These are phyloP conservation scores for Austroboletus rostrupii DNA, from an alignment of 1,284 basidiomycete species.

Conservation along the genomic window DNA sequence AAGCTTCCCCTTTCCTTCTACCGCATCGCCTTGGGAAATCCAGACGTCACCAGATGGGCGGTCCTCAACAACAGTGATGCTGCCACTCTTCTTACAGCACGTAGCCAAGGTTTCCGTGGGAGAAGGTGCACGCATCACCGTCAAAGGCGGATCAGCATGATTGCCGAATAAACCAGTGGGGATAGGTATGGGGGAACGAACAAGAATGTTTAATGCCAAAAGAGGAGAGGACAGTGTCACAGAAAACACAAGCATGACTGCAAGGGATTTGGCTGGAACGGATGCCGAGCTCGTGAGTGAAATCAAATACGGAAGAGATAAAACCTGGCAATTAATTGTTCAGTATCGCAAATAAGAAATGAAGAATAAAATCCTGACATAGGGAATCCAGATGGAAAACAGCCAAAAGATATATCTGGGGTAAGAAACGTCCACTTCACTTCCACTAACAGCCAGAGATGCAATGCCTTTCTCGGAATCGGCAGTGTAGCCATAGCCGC, in stretches of 20 bases:
- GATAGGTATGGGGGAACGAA: constrained; percentile 59
- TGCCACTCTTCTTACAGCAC: constrained; percentile 56
- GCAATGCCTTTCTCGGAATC: constrained; percentile 51
- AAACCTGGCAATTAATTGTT: constrained; percentile 28
- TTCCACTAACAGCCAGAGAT: constrained; percentile 40
- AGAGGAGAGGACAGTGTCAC: constrained; percentile 64
- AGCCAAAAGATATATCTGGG: constrained; percentile 57
- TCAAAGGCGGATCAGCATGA: constrained; percentile 41
- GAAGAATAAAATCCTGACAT: constrained; percentile 42
- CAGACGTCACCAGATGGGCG: constrained; percentile 68
- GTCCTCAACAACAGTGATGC: constrained; percentile 62
- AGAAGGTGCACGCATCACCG: constrained; percentile 40
- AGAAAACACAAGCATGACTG: constrained; percentile 55
- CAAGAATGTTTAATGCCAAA: constrained; percentile 54
- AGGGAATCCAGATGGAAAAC: constrained; percentile 58
- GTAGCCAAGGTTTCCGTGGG: constrained; percentile 37
- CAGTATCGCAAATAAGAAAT: background rate
- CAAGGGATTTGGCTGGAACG: constrained; percentile 34
- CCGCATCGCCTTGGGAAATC: constrained; percentile 62
- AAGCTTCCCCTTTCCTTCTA: constrained; percentile 57
- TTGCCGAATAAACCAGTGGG: constrained; percentile 59
- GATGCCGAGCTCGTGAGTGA: constrained; percentile 36
- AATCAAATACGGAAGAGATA: constrained; percentile 59
- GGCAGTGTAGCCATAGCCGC: constrained; percentile 53
- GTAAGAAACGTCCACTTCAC: constrained; percentile 51